These are phyloP conservation scores for Xerocomus potaroensis DNA, from an alignment of 768 basidiomycete species.

Conservation along the genomic window DNA sequence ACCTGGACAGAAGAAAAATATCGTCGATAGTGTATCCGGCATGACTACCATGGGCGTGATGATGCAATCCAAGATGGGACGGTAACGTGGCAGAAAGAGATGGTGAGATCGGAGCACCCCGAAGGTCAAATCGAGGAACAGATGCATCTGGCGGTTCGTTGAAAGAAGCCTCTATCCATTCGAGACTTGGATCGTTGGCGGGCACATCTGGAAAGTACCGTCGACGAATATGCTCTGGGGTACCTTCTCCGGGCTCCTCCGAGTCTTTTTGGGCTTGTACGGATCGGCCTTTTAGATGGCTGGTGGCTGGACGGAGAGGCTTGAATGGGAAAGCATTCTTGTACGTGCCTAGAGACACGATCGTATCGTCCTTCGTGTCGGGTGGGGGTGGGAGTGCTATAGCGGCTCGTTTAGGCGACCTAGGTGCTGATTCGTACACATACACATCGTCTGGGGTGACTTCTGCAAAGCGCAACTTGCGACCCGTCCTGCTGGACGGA, in stretches of 20 bases:
- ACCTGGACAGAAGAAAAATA: conserved; percentile 60
- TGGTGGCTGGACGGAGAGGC: conserved; percentile 2
- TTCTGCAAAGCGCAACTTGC: conserved; percentile 72
- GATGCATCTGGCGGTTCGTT: conserved; percentile 13
- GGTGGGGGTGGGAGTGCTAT: conserved; percentile 52
- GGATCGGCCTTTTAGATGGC: background rate
- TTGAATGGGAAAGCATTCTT: conserved; percentile 12
- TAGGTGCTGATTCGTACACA: conserved; percentile 78
- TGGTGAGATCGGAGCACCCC: conserved; percentile 62
- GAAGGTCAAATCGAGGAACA: conserved; percentile 68
- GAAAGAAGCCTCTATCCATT: conserved; percentile 59
- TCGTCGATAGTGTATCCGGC: conserved; percentile 92
- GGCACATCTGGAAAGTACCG: conserved; percentile 77
- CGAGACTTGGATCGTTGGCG: conserved; percentile 65
- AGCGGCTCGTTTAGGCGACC: conserved; percentile 58
- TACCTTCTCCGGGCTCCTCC: conserved; percentile 56
- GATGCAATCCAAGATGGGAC: conserved; percentile 84
- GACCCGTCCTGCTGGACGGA: conserved; percentile 50
- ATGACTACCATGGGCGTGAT: conserved; percentile 71
- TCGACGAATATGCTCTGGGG: conserved; percentile 77
- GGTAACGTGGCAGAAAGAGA: conserved; percentile 57
- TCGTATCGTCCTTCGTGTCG: conserved; percentile 22
- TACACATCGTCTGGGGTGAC: conserved; percentile 69
- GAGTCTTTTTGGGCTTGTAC: background rate
- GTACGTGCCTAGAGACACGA: conserved; percentile 41